A percentile compares a stretch with the other conserved stretches of the same genome.
Evolutionary conservation across 1,284 basidiomycete species (phyloP).

Genomic region (Cystobasidium sp.): DNA sequence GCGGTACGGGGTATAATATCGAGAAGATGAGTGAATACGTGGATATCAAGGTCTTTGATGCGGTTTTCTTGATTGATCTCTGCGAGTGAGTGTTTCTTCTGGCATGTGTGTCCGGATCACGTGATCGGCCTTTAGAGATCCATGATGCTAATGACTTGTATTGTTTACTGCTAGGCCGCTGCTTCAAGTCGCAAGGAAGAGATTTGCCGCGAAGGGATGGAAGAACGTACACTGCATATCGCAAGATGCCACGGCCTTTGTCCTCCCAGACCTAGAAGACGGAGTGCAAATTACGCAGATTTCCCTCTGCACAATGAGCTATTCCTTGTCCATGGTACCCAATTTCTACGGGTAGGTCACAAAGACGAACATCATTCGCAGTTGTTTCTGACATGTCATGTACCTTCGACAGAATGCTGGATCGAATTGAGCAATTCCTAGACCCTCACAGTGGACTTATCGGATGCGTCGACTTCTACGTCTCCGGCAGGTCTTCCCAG

Average conservation of each 20-base stretch:
- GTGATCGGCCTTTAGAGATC: too few relatives aligned
- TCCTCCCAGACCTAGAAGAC: slow-evolving; percentile 63
- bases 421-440: slow-evolving; percentile 72
- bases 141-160: too few relatives aligned
- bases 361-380: too few relatives aligned
- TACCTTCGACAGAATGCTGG: slow-evolving; percentile 62
- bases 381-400: neutral
- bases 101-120: neutral
- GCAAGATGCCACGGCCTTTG: slow-evolving; percentile 74
- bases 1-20: slow-evolving; percentile 78
- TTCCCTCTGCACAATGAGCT: slow-evolving; percentile 70
- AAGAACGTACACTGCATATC: slow-evolving; percentile 74
- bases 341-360: slow-evolving; percentile 40
- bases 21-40: slow-evolving; percentile 78
- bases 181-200: slow-evolving; percentile 70
- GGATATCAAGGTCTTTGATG: slow-evolving; percentile 68
- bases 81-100: slow-evolving; percentile 43
- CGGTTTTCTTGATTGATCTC: slow-evolving; percentile 66
- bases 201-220: slow-evolving; percentile 73
- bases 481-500: slow-evolving; percentile 67
- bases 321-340: slow-evolving; percentile 62
- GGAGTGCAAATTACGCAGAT: slow-evolving; percentile 65
- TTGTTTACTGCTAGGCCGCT: too few relatives aligned
- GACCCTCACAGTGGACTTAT: slow-evolving; percentile 70
- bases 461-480: slow-evolving; percentile 79